phyloP scores from a whole-genome alignment of 208 protist species.

The Leishmania amazonensis region DNA sequence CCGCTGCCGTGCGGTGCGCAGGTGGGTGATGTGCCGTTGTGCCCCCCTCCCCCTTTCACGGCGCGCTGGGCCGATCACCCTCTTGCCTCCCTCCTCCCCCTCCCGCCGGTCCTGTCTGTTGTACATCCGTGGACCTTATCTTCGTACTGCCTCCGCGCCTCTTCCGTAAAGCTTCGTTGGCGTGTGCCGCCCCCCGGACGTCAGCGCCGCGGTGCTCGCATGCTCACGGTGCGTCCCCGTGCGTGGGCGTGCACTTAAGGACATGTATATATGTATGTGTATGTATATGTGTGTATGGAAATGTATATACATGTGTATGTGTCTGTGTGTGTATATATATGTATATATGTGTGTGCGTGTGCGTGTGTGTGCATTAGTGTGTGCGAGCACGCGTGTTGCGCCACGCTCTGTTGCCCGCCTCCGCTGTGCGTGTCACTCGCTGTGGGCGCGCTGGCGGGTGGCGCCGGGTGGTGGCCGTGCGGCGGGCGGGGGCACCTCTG shows the following conservation, averaged over 20 bases:
- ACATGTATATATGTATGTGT: too few relatives aligned
- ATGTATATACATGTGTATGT: too few relatives aligned
- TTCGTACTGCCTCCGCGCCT: background rate
- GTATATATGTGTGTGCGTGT: background rate
- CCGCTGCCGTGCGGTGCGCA: too few relatives aligned
- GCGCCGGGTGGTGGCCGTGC: too few relatives aligned
- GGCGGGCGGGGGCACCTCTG: too few relatives aligned
- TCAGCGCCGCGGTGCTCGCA: too few relatives aligned
- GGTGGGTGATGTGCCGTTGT: background rate
- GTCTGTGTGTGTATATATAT: background rate
- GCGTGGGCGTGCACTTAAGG: background rate
- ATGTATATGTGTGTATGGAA: too few relatives aligned
- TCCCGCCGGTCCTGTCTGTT: constrained; percentile 1
- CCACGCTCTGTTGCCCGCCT: background rate
- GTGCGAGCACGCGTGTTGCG: background rate
- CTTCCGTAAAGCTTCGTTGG: background rate
- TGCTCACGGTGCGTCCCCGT: background rate
- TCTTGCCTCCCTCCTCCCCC: background rate
- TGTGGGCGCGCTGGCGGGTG: background rate
- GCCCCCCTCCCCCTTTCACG: background rate
- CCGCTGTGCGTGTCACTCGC: background rate
- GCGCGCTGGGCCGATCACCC: background rate
- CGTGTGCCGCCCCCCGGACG: too few relatives aligned
- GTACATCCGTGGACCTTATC: background rate
- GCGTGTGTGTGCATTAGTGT: background rate